Percentiles rank a stretch among this genome's conserved stretches.
These are phyloP conservation scores for Psidium friedrichsthalianum DNA, from an alignment of 345 rosid genomes.

Conservation along the genomic window DNA sequence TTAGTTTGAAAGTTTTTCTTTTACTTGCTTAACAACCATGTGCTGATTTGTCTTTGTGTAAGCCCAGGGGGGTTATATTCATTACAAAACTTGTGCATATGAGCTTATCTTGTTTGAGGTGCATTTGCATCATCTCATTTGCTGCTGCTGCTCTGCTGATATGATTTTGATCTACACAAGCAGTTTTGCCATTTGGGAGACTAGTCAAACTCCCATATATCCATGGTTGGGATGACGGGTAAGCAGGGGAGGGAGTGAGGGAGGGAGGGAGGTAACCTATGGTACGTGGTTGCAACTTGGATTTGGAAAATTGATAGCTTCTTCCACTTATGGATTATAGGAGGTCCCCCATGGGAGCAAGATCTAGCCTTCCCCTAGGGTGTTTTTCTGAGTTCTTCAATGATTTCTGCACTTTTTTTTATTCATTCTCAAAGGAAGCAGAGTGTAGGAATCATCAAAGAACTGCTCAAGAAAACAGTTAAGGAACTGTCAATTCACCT, in stretches of 20 bases:
- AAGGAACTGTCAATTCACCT: not conserved
- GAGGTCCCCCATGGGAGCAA: not conserved
- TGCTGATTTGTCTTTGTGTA: conserved; percentile 20
- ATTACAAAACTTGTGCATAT: conserved; percentile 39
- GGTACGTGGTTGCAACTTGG: not conserved
- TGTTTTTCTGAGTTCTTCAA: not conserved
- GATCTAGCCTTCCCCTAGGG: not conserved
- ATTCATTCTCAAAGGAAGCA: no score
- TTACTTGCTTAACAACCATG: conserved; percentile 5
- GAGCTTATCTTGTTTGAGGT: conserved; percentile 23
- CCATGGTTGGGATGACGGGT: not conserved
- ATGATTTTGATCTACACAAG: conserved; percentile 1
- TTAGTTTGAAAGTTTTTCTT: not conserved
- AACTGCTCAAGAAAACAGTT: not conserved
- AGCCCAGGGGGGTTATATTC: conserved; percentile 36
- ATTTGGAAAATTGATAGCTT: not conserved
- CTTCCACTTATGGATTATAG: not conserved
- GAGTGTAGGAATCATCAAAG: no score
- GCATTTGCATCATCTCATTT: conserved; percentile 11
- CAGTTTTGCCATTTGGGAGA: not conserved
- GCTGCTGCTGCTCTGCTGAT: not conserved
- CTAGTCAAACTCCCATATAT: not conserved
- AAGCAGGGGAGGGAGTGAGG: not conserved
- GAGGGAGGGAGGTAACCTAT: not conserved
- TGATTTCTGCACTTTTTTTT: no score